A percentile compares a stretch with the other conserved stretches of the same genome.
phyloP scores from a whole-genome alignment of 2,329 filamentous ascomycete genomes.

The Didymella keratinophila region DNA sequence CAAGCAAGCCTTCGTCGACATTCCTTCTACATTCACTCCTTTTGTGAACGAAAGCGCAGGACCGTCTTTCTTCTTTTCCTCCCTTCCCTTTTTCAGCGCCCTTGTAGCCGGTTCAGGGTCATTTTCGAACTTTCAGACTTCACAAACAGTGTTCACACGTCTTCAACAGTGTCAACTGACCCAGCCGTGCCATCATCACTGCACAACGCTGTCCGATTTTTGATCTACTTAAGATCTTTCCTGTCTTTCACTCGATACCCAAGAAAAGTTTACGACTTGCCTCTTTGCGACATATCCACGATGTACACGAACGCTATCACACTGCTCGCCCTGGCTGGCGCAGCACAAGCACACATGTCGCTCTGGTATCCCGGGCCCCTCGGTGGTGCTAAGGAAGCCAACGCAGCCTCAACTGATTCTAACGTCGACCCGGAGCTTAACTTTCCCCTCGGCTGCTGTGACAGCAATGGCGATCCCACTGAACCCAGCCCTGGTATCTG shows the following conservation, averaged over 20 bases:
- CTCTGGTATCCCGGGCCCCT: slow-evolving; percentile 55
- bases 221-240: slow-evolving; percentile 22
- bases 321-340: slow-evolving; percentile 39
- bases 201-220: slow-evolving; percentile 17
- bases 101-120: slow-evolving; percentile 26
- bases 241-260: slow-evolving; percentile 23
- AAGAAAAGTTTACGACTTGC: slow-evolving; percentile 15
- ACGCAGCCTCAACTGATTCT: slow-evolving; percentile 34
- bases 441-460: slow-evolving; percentile 58
- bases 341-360: slow-evolving; percentile 52
- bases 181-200: slow-evolving; percentile 15
- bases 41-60: slow-evolving; percentile 41
- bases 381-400: slow-evolving; percentile 55
- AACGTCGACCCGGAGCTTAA: slow-evolving; percentile 44
- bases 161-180: slow-evolving; percentile 29
- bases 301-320: slow-evolving; percentile 42
- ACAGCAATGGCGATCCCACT: slow-evolving; percentile 45
- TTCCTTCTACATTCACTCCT: slow-evolving; percentile 43
- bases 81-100: slow-evolving; percentile 31
- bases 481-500: slow-evolving; percentile 49
- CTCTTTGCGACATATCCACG: slow-evolving; percentile 14
- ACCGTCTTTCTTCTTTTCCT: slow-evolving; percentile 33
- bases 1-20: slow-evolving; percentile 44
- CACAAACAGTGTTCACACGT: slow-evolving; percentile 14
- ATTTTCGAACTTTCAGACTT: slow-evolving; percentile 11